phyloP scores from a whole-genome alignment of 2,329 filamentous ascomycete species.

The Sclerotiophoma versabilis region DNA sequence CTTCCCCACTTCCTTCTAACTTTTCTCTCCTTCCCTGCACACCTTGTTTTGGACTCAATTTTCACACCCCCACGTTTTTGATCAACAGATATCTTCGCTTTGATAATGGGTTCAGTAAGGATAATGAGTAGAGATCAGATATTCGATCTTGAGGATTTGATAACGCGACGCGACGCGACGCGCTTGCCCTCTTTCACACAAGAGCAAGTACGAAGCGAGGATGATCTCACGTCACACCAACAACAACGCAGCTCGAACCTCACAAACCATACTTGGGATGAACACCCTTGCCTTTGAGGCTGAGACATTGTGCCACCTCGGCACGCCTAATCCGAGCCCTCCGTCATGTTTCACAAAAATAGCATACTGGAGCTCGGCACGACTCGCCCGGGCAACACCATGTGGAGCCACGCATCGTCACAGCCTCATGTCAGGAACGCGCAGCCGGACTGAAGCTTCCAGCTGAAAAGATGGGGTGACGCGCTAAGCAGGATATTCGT shows the following conservation, averaged over 20 bases:
- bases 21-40: too few species aligned
- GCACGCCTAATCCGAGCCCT: constrained; percentile 13
- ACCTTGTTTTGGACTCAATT: too few species aligned
- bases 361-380: constrained; percentile 11
- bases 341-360: constrained; percentile 11
- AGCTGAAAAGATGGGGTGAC: constrained; percentile 4
- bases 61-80: too few species aligned
- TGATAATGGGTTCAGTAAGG: too few species aligned
- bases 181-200: constrained; percentile 3
- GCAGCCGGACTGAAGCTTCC: constrained; percentile 1
- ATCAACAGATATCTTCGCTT: too few species aligned
- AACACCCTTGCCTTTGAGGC: not conserved
- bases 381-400: constrained; percentile 6
- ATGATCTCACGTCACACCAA: constrained; percentile 1
- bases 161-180: not conserved
- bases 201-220: constrained; percentile 5
- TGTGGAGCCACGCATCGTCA: constrained; percentile 20
- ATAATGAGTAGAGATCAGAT: too few species aligned
- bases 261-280: not conserved
- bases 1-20: too few species aligned
- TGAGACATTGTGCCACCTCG: constrained; percentile 13
- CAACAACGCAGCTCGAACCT: not conserved
- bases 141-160: too few species aligned
- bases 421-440: constrained; percentile 11
- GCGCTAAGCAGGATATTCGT: not conserved